These are phyloP conservation scores for Vitis hybrid DNA, from an alignment of 177 flowering plant genomes.

Conservation along the genomic window DNA sequence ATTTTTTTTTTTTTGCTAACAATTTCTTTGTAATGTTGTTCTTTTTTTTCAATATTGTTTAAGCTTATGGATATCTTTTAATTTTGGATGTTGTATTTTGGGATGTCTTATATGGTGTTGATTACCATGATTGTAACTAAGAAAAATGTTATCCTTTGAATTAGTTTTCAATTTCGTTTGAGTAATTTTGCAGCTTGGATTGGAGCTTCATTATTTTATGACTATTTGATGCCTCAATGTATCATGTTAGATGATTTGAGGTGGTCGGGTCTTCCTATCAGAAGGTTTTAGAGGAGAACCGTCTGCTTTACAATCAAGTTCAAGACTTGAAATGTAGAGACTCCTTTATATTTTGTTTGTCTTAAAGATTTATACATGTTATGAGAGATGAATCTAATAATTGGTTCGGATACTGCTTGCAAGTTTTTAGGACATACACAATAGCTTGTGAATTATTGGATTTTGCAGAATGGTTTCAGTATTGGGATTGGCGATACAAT, in stretches of 20 bases:
- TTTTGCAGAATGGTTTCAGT: slow-evolving; percentile 89
- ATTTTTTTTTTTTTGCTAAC: no score
- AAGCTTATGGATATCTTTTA: no score
- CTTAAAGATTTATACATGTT: neutral
- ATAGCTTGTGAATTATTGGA: slow-evolving; percentile 99
- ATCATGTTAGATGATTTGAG: slow-evolving; percentile 56
- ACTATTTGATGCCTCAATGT: slow-evolving; percentile 31
- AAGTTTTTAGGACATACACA: slow-evolving; percentile 98
- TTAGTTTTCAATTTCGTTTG: neutral
- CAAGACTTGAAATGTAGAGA: slow-evolving; percentile 79
- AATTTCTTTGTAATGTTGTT: no score
- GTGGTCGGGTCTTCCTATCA: slow-evolving; percentile 69
- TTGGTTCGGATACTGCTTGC: slow-evolving; percentile 88
- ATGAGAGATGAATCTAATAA: neutral
- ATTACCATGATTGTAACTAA: no score
- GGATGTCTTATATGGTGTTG: no score
- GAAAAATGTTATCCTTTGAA: no score
- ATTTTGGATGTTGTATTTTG: no score
- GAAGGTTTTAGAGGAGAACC: slow-evolving; percentile 76
- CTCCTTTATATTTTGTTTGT: neutral
- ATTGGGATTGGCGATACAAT: slow-evolving; percentile 99
- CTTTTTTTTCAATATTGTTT: no score
- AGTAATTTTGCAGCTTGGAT: neutral
- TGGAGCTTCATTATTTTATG: neutral
- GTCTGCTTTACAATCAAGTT: slow-evolving; percentile 76